Base-by-base conservation (phyloP, 345 rosid genomes). In the Sonneratia caseolaris region DNA sequence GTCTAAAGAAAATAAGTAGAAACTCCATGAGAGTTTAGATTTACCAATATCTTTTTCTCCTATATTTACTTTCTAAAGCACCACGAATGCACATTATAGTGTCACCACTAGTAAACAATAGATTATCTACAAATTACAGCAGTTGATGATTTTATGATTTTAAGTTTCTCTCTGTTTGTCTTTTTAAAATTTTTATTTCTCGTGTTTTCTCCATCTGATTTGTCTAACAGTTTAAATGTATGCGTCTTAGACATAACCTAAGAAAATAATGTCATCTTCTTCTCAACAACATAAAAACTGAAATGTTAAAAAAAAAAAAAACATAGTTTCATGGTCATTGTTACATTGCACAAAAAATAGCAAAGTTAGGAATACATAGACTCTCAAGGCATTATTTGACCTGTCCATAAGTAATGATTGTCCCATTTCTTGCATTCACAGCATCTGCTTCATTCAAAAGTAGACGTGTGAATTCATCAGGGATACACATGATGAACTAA, bases 341-440 rank as follows among this genome's bases (percentile, higher is more conserved):
- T 57, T 38, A 62, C 19, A n/a, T 62, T 62, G 19, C 27, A 24
- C 19, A 3, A 11, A 45, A 42, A 18, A 37, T 49, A 59, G 57
- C 42, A 7, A 21, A 42, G n/a, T 7, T 35, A 14, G 21, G 57
- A 43, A 35, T 18, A 1, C 27, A 71, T 36, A 11, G 15, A 73
- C 64, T 62, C 19, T 59, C 22, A 32, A 49, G 3, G 32, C 38
- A 37, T n/a, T 24, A 18, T 21, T 64, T 81, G 66, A 87, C 98
- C 96, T 93, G 98, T 71, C 98, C 96, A 32, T 89, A 88, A 40
- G 92, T 86, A 73, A 93, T 93, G 78, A 93, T 84, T 9, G 93
- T 86, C 45, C 98, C 98, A 72, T 91, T 93, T 22, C 81, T 80
- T 47, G 76, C 96, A 68, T 83, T 87, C 24, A 89, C 68, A 64